Percentiles rank a stretch among this genome's conserved stretches.
Conservation (phyloP, 352 stramenopile genomes). For the Sclerospora graminicola region DNA sequence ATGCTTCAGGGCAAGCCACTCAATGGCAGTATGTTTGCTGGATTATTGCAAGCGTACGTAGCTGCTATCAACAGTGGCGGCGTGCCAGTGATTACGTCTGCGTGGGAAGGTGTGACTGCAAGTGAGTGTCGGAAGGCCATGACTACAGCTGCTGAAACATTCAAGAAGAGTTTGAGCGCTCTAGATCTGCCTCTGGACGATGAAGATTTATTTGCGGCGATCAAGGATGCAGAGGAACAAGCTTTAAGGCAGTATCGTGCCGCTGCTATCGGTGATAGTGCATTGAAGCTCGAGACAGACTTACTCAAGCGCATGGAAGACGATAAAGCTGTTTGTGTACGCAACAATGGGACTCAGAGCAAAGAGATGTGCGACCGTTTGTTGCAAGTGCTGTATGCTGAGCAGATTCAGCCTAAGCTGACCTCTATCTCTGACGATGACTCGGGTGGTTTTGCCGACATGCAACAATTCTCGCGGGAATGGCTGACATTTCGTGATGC, state of each 20-base stretch:
- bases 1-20: conserved; percentile 68
- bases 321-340: conserved; percentile 34
- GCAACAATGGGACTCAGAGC: conserved; percentile 44
- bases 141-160: conserved; percentile 39
- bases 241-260: conserved; percentile 48
- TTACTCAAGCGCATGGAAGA: conserved; percentile 61
- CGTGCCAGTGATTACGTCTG: conserved; percentile 79
- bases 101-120: conserved; percentile 77
- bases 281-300: conserved; percentile 50
- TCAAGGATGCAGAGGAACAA: conserved; percentile 46
- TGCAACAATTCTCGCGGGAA: conserved; percentile 68
- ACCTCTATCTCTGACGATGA: conserved; percentile 37
- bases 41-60: conserved; percentile 74
- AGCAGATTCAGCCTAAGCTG: conserved; percentile 74
- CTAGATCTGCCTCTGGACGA: conserved; percentile 59
- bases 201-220: conserved; percentile 44
- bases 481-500: conserved; percentile 63
- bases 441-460: conserved; percentile 49
- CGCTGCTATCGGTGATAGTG: conserved; percentile 57
- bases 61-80: conserved; percentile 82
- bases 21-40: conserved; percentile 79
- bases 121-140: conserved; percentile 77
- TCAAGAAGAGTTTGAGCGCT: conserved; percentile 48
- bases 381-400: conserved; percentile 68
- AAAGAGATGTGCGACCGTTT: conserved; percentile 75